Conservation (phyloP, 306 rosid genomes). For the Fragaria vesca region DNA sequence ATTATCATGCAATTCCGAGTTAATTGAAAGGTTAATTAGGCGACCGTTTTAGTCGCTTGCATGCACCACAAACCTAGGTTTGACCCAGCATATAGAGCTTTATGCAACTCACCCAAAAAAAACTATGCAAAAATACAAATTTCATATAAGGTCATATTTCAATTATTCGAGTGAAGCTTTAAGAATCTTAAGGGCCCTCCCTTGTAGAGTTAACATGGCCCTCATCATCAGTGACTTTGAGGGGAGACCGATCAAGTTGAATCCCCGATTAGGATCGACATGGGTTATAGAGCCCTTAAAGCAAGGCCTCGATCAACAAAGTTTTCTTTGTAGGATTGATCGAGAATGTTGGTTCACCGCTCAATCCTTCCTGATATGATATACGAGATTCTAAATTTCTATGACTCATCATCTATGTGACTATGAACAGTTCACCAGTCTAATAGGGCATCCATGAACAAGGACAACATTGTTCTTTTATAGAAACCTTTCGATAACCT, state of each 20-base stretch:
- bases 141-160: background rate
- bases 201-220: background rate
- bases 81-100: too few species aligned
- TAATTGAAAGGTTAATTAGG: too few species aligned
- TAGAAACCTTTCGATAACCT: too few species aligned
- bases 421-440: background rate
- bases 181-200: background rate
- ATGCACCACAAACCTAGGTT: too few species aligned
- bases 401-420: background rate
- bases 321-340: background rate
- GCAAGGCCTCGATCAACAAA: background rate
- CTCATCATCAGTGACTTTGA: background rate
- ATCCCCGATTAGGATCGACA: background rate
- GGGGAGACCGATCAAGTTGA: background rate
- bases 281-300: background rate
- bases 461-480: background rate
- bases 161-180: background rate
- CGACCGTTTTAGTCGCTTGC: too few species aligned
- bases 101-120: background rate
- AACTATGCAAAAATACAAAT: background rate
- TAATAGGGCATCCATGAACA: background rate
- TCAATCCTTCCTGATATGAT: background rate
- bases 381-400: slow-evolving; percentile 1
- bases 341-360: background rate
- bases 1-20: too few species aligned